Evolutionary conservation across 2,329 filamentous ascomycete genomes (phyloP), one percentile per base, ranked within the genome.

Genomic region (Aspergillus sp.): DNA sequence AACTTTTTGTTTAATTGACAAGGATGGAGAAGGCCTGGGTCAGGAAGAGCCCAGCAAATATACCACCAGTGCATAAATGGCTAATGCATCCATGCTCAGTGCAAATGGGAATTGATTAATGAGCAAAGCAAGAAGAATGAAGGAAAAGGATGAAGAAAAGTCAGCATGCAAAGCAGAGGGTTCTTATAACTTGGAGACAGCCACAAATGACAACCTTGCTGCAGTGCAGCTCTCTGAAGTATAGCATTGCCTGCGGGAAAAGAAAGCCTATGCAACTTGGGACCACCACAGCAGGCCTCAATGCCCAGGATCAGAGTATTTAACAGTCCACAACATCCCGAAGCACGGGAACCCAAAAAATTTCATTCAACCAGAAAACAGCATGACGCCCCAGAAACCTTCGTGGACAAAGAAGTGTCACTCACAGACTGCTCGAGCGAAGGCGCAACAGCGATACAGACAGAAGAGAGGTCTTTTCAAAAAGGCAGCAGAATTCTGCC

Each of bases 401-500:
- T 42, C 32, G 9, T 32, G 30, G 27, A 19, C 45, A 32, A 55
- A 52, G 30, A 53, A 53, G 32, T 48, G 53, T 47, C 48, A 43
- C 32, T 52, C 46, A 42, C 49, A 53, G 35, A 53, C 30, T 33
- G 32, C 45, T 41, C 47, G 36, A 46, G 53, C 53, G 45, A 53
- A 55, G 41, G 3, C 49, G 29, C 51, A 53, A 47, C 53, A 53
- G 35, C 48, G 45, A 1, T 43, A 50, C 12, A 47, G 46, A 41
- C 49, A 42, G 39, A 55, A 52, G 41, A 52, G 29, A 9, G 28
- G 46, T 5, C 49, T 55, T 9, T 54, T 56, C 19, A 52, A 56
- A 33, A 56, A 56, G 36, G 52, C 50, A 30, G 48, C 50, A 49
- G 48, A 54, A 42, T 54, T 50, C 43, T 47, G 44, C 34, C 45